Evolutionary conservation across 345 rosid genomes (phyloP), one percentile per base, ranked within the genome.

Genomic region (Eucalyptus erythrocorys): DNA sequence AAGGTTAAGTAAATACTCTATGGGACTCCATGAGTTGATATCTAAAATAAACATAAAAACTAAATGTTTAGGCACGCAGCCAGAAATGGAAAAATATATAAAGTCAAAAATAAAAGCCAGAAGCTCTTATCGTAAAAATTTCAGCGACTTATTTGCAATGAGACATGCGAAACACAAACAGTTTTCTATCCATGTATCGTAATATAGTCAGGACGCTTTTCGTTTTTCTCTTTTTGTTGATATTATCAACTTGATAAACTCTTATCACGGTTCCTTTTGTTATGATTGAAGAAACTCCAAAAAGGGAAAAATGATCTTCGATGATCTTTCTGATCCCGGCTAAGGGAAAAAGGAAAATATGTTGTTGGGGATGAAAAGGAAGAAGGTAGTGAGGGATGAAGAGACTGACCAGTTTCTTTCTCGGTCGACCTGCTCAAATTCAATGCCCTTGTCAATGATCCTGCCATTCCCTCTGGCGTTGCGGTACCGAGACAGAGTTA

Each of bases 361-460:
- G 13, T 34, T 17, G 12, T 19, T 11, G 22, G 80, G 80, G 79
- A 66, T n/a, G 79, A 66, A 66, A 66, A 32, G 32, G 79, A n/a
- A 66, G 79, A 66, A 4, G 40, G 27, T 14, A 6, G 24, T 5
- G 61, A 40, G 26, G 51, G 24, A 17, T 8, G 30, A 50, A n/a
- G 37, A 13, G 6, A 55, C 80, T 26, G 19, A 93, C 96, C 97
- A 94, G 84, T 91, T 88, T 34, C 90, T 92, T 90, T 97, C 97
- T 48, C 96, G 84, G 88, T 97, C 99, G 10, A 97, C 95, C 90
- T 96, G 98, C 4, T 96, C 97, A 40, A 96, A 96, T n/a, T 96
- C 97, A 32, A 95, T 93, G 89, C 93, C 93, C 87, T 91, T 94
- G 90, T 96, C 97, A 34, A 96, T 89, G 87, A 96, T 94, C 91